phyloP scores from a whole-genome alignment of 2,329 filamentous ascomycete genomes.

The Shiraia bambusicola region DNA sequence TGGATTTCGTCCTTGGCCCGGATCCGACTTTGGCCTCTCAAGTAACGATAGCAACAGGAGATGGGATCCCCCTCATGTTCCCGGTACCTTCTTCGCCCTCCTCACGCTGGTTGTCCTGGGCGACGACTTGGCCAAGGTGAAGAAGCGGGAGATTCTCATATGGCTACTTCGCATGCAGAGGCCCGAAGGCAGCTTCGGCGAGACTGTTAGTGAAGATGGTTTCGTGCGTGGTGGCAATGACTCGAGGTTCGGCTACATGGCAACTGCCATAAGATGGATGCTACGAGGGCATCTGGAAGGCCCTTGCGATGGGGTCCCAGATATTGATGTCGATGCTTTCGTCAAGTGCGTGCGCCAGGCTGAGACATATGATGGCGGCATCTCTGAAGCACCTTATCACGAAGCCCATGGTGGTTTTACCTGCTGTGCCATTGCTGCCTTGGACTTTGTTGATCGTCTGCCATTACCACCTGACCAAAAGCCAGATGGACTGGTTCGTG shows the following conservation, averaged over 20 bases:
- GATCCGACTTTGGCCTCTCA: conserved; percentile 57
- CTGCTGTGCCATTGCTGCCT: conserved; percentile 79
- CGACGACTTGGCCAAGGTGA: conserved; percentile 63
- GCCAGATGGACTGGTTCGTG: conserved; percentile 31
- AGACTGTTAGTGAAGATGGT: conserved; percentile 65
- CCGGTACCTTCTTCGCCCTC: conserved; percentile 87
- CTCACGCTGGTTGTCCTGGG: conserved; percentile 68
- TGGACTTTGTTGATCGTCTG: conserved; percentile 72
- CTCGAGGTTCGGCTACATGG: conserved; percentile 85
- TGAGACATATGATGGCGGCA: conserved; percentile 79
- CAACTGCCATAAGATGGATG: conserved; percentile 78
- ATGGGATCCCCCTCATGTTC: conserved; percentile 79
- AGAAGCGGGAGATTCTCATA: conserved; percentile 64
- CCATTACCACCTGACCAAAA: conserved; percentile 28
- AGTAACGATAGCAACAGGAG: conserved; percentile 54
- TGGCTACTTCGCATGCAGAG: conserved; percentile 81
- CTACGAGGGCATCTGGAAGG: conserved; percentile 62
- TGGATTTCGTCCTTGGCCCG: conserved; percentile 86
- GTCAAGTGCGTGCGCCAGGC: conserved; percentile 69
- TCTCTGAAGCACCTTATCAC: conserved; percentile 74
- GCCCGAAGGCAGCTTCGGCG: conserved; percentile 85
- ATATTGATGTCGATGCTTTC: conserved; percentile 73
- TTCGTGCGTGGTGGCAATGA: conserved; percentile 77
- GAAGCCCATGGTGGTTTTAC: conserved; percentile 91
- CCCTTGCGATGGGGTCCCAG: conserved; percentile 59